Evolutionary conservation across 495 filamentous ascomycete species (phyloP), one percentile per base, ranked within the genome.

Genomic region (Halenospora varia): DNA sequence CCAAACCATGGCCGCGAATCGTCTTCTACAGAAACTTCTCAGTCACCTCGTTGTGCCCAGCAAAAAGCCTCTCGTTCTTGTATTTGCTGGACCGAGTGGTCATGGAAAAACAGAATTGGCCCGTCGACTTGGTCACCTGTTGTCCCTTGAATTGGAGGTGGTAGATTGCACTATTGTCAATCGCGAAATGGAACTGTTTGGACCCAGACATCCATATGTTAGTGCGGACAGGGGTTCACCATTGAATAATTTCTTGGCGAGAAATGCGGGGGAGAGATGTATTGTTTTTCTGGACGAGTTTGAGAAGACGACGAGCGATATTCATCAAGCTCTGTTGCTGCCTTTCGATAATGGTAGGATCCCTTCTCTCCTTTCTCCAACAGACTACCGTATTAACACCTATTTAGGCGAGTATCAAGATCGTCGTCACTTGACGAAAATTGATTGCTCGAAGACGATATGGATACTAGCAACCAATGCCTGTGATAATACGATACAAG

Each of bases 261-360:
- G 48, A n/a, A 66, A 79, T 35, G 62, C 59, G 15, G 75, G 71
- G 15, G 25, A 71, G 49, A 62, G 68, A 20, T 69, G 68, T 24
- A 72, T 85, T 8, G 75, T 84, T 1, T 82, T 81, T 56, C 57
- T 85, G 9, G 81, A 84, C 49, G 80, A 84, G 46, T 82, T 85
- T 39, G 81, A 84, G 25, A 84, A 84, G 64, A 81, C 79, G 15
- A 72, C 62, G 8, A 18, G 66, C 1, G 70, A 72, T 2, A 68
- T 78, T 15, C 71, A 70, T 11, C 58, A 75, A 23, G 64, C 74
- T 22, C 66, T 81, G 40, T 58, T 82, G 0, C 44, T 74, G 24
- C 72, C 72, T 1, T 79, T 82, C 53, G 70, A 78, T 11, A 69
- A 71, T 55, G 74, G 74, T 76, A 66, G 41, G 51, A 20, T 6